These are phyloP conservation scores for Marchantia paleacea DNA, from an alignment of 225 moss, liverwort and hornwort genomes.

Conservation along the genomic window DNA sequence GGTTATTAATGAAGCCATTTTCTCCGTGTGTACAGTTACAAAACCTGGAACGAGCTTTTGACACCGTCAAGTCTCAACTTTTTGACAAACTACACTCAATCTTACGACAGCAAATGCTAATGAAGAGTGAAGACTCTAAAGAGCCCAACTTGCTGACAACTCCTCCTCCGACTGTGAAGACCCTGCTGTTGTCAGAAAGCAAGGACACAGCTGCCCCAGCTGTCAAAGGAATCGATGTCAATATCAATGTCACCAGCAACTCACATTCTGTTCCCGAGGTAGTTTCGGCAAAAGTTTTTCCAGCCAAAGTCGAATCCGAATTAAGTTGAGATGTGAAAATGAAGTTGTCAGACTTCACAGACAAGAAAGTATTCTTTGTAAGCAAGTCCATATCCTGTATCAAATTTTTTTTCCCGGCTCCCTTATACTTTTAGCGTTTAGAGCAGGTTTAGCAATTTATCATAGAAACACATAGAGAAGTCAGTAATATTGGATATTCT, in stretches of 20 bases:
- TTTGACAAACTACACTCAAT: constrained; percentile 74
- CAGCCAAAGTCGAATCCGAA: neutral
- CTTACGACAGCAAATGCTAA: constrained; percentile 63
- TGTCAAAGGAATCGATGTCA: neutral
- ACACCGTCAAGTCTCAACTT: constrained; percentile 77
- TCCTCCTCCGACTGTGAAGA: constrained; percentile 13
- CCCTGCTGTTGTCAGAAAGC: constrained; percentile 9
- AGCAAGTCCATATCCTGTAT: neutral
- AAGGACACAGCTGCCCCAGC: neutral
- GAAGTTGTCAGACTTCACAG: neutral
- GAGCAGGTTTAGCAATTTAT: too few species aligned
- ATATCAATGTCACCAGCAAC: neutral
- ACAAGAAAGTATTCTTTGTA: too few species aligned
- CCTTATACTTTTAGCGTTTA: neutral
- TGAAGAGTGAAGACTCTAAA: neutral
- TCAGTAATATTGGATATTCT: too few species aligned
- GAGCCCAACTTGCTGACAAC: constrained; percentile 3
- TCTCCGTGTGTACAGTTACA: constrained; percentile 54
- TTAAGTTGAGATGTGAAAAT: neutral
- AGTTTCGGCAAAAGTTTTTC: neutral
- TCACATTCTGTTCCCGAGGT: neutral
- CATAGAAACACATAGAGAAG: too few species aligned
- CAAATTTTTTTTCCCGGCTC: too few species aligned
- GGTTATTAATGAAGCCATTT: neutral
- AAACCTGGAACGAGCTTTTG: constrained; percentile 87